Evolutionary conservation across 345 rosid genomes (phyloP).

Genomic region (Durio zibethinus): DNA sequence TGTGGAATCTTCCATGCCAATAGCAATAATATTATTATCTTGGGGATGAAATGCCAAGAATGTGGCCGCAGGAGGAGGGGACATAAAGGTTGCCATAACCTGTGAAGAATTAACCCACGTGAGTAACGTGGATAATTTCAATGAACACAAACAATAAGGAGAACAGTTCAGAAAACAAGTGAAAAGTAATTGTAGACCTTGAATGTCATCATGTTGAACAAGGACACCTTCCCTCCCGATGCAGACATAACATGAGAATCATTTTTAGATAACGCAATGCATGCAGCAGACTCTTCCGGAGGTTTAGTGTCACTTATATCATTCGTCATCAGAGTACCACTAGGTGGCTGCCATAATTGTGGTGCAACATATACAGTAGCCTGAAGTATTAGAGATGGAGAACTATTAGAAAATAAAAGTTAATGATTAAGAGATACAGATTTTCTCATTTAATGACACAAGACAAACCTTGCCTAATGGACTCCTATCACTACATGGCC

Average conservation of each 20-base stretch:
- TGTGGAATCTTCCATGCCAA: constrained; percentile 37
- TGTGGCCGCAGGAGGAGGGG: constrained; percentile 34
- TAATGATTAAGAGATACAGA: background rate
- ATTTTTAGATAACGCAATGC: constrained; percentile 89
- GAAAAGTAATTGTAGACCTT: constrained; percentile 44
- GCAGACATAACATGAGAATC: constrained; percentile 93
- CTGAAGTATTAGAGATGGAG: constrained; percentile 28
- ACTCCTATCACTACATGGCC: constrained; percentile 58
- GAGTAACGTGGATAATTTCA: background rate
- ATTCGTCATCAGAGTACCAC: constrained; percentile 72
- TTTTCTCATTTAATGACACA: constrained; percentile 6
- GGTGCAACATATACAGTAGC: constrained; percentile 65
- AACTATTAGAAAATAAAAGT: constrained; percentile 12
- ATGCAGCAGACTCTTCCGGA: constrained; percentile 21
- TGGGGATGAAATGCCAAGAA: constrained; percentile 35
- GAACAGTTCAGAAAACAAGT: background rate
- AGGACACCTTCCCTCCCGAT: constrained; percentile 81
- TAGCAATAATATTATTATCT: constrained; percentile 41
- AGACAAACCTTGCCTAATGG: constrained; percentile 49
- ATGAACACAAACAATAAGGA: background rate
- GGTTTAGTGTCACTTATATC: constrained; percentile 52
- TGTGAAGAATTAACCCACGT: background rate
- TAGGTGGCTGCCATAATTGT: constrained; percentile 75
- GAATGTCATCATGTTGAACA: constrained; percentile 93
- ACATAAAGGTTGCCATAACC: constrained; percentile 26